Evolutionary conservation across 1,284 basidiomycete genomes (phyloP), one percentile per base, ranked within the genome.

Genomic region (Tetrapyrgos nigripes): DNA sequence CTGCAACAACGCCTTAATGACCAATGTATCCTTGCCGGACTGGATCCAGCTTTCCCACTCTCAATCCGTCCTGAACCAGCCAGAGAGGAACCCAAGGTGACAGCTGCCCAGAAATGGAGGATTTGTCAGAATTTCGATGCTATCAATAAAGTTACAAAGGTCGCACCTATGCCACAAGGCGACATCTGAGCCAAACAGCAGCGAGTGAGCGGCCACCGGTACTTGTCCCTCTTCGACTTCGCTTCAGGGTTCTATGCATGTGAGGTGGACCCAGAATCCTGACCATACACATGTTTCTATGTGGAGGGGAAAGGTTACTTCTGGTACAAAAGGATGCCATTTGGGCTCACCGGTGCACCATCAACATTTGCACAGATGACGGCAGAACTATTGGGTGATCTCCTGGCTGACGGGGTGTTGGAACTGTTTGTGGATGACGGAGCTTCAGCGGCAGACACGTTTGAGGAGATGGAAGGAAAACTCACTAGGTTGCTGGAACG

Each of bases 201-300:
- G 24, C 11, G 59, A 2, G 58, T 78, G 0, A 67, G 66, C 17
- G 73, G 76, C 0, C 69, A 76, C 43, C 29, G 69, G 3, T 79
- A 65, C 55, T 40, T 78, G 0, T 66, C 58, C 13, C 51, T 70
- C 0, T 72, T 77, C 24, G 72, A 78, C 55, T 75, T 77, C 54
- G 70, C 72, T 8, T 64, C 68, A 2, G 77, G 75, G 14, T 79
- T 76, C 66, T 79, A 79, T 52, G 75, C 73, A 4, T 52, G 71
- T 13, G 57, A 57, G 3, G 57, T 78, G 0, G 64, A 54, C 1
- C 55, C 64, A 26, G 70, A 70, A 3, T 64, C 65, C 3, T 64
- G 67, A 46, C 74, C 73, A 11, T 80, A 78, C 52, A 66, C 72
- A 0, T 66, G n/a, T n/a, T n/a, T n/a, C n/a, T n/a, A n/a, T n/a